Base-by-base conservation (phyloP, 371 early-diverging fungal species). In the Neoconidiobolus thromboides region DNA sequence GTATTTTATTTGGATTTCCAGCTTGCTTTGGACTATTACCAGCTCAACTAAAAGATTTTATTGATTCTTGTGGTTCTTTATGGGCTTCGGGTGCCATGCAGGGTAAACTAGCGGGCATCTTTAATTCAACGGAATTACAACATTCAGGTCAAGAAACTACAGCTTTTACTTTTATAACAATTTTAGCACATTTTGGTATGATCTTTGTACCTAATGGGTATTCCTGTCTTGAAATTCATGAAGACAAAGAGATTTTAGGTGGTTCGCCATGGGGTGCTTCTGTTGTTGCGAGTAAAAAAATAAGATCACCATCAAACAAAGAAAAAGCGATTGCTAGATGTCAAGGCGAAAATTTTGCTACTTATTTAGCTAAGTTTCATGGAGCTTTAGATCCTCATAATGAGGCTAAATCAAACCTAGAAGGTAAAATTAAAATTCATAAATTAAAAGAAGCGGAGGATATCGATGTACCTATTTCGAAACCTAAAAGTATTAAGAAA, bases 101-200 rank as follows among this genome's bases (percentile, higher is more conserved):
- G 12, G 82, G 82, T n/a, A 90, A 88, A 68, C 75, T 78, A 58
- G 86, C 73, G 6, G 87, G 80, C 6, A 65, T 75, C 52, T 91
- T 91, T 67, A 80, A 78, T 48, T 81, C 84, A 36, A 82, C 89
- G 2, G 82, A 73, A 3, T 69, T 76, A 47, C 85, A 82, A 66
- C 78, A 79, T 61, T 86, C 87, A 49, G 90, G 89, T 3, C 84
- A 85, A 62, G 91, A 90, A 67, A 80, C 85, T 3, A 85, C 89
- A 0, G 80, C 81, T 2, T 67, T 77, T 10, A 75, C 81, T n/a
- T 72, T 82, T 38, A 53, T 91, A 42, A 73, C 83, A 6, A 78
- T 76, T 60, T 77, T 87, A 50, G 80, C 75, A 7, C 90, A 91
- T 69, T 89, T 85, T 62, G 92, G 91, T 2, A 76, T 91, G 62